Evolutionary conservation across 495 filamentous ascomycete species (phyloP), one percentile per base, ranked within the genome.

Genomic region (Penicillium cataractarum): DNA sequence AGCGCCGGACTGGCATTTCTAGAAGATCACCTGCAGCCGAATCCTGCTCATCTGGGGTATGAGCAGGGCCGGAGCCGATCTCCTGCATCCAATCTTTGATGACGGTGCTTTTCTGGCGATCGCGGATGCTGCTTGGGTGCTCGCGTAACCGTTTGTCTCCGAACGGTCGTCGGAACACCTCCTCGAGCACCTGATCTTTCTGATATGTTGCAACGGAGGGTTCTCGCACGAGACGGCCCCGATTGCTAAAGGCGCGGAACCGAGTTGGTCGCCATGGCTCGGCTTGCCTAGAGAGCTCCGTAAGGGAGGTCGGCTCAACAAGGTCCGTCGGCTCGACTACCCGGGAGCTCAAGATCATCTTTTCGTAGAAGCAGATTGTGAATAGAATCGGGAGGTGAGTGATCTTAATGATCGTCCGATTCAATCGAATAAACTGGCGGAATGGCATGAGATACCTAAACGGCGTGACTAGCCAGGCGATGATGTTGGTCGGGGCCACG

Each of bases 101-200:
- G 12, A 90, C 89, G 59, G 87, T 91, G 58, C 87, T 86, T 8
- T 84, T 90, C 66, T 91, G 87, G 29, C 84, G 82, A 50, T 85
- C 80, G 46, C 89, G 85, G 40, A 83, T 77, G 50, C 74, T 80
- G 55, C 83, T 79, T 8, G 82, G 80, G 5, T 80, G 86, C 17
- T 73, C 69, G 26, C 77, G 76, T 19, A 76, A 48, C 6, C 75
- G 78, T 26, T 77, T 75, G 48, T 79, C 80, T 22, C 67, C 67
- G 60, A 83, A 88, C 9, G 86, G 85, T 27, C 78, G 77, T 57
- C 91, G 84, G 72, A 98, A 98, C 0, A 98, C 92, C 65, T 96
- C 93, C 24, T 96, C 94, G n/a, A 98, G 77, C 10, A 91, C 93
- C 42, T 86, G 87, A 64, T 97, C 93, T 69, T 97, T 95, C 60